Evolutionary conservation across 2,329 filamentous ascomycete species (phyloP), one percentile per base, ranked within the genome.

Genomic region (Botrytis byssoidea): DNA sequence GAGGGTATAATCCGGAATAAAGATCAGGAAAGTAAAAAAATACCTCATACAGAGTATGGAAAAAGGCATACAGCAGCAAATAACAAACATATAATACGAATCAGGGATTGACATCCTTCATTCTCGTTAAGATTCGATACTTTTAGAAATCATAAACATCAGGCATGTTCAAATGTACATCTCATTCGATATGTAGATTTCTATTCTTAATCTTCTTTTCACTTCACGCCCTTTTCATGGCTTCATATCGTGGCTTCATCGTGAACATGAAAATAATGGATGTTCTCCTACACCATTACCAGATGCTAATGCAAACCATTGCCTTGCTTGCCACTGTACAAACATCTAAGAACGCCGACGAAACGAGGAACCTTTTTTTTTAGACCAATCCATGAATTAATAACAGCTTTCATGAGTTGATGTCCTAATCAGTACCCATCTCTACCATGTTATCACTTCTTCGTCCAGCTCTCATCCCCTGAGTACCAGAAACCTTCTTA

Each of bases 401-500:
- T 42, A 68, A n/a, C 66, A 68, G 42, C 35, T 69, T 69, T 72
- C 57, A 51, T 40, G 51, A 59, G 44, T 67, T 59, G 60, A 10
- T 64, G 46, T 51, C 73, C 77, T 77, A 81, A 77, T 81, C 80
- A 67, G 79, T 81, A 57, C 80, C 80, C 79, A 81, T 80, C 75
- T 81, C 80, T 35, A 81, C 75, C 79, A 81, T 79, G 71, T 79
- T 79, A 71, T 81, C 79, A n/a, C 76, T 75, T 74, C 78, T 89
- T 86, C 76, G 85, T 86, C 82, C 82, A 51, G 80, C 80, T 64
- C 81, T 80, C 75, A 82, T 81, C 32, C 80, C 80, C 25, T 81
- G 79, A 76, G 77, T 74, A 79, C 82, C 79, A 73, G 77, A 76
- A 67, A 77, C 75, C 73, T 93, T 93, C 79, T 90, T 87, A 84